These are phyloP conservation scores for Alternaria tenuissima DNA, from an alignment of 2,329 filamentous ascomycete genomes.

Conservation along the genomic window DNA sequence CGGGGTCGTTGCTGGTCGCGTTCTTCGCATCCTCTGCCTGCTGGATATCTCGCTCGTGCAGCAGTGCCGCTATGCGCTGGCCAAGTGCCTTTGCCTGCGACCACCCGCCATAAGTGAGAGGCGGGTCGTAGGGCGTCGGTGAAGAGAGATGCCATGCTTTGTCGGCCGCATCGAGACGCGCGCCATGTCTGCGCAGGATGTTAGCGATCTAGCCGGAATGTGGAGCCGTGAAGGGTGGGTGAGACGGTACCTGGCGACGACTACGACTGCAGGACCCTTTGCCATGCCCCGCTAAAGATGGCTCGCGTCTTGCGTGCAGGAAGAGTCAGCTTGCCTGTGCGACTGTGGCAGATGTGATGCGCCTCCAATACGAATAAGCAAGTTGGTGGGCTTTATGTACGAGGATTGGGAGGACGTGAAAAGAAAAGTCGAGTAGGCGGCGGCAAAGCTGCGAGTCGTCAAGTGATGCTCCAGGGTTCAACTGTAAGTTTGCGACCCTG, in stretches of 20 bases:
- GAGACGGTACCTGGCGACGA: slow-evolving; percentile 57
- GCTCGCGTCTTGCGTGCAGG: slow-evolving; percentile 24
- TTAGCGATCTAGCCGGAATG: slow-evolving; percentile 23
- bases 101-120: slow-evolving; percentile 94
- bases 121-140: slow-evolving; percentile 93
- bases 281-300: slow-evolving; percentile 46
- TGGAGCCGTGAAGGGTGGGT: slow-evolving; percentile 6
- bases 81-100: slow-evolving; percentile 84
- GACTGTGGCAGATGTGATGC: slow-evolving; percentile 19
- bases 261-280: slow-evolving; percentile 58
- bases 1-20: slow-evolving; percentile 25
- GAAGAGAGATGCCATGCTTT: slow-evolving; percentile 94
- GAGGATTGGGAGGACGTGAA: not conserved
- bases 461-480: slow-evolving; percentile 17
- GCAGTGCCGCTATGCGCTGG: slow-evolving; percentile 79
- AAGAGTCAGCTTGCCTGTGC: slow-evolving; percentile 15
- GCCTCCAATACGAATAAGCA: slow-evolving; percentile 1
- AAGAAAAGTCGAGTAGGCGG: not conserved
- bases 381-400: not conserved
- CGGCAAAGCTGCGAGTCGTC: slow-evolving; percentile 7
- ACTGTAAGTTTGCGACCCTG: slow-evolving; percentile 1
- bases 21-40: slow-evolving; percentile 50
- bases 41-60: slow-evolving; percentile 60
- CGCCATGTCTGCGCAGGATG: slow-evolving; percentile 73
- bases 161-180: slow-evolving; percentile 92